Evolutionary conservation across 192 early-diverging fungal genomes (phyloP), one percentile per base, ranked within the genome.

Genomic region (Backusella westeae): DNA sequence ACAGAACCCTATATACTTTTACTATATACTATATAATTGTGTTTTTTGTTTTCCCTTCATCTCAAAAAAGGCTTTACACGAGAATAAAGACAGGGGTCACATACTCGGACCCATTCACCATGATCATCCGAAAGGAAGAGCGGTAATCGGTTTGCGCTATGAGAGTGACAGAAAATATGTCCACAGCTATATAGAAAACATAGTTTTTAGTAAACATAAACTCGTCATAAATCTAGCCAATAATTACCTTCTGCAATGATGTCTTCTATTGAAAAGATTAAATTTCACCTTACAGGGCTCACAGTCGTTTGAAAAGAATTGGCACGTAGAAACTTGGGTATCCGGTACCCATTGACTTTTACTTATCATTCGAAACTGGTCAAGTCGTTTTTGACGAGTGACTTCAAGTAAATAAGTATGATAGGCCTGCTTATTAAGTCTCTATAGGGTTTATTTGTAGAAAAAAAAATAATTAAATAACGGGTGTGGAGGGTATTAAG

Each of bases 21-120:
- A 32, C 32, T 32, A 56, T 56, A 23, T 56, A 21, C n/a, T 21
- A 53, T 21, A 9, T 32, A 32, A 32, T 32, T 32, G 32, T 32
- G 32, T 32, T 32, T 32, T 32, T 32, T 21, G 6, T 1, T 59
- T 59, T 23, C 53, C 21, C 32, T 32, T 63, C n/a, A 29, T 63
- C 12, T 63, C 56, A 63, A 26, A 29, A 63, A 63, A 14, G 56
- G 56, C 4, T 63, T 63, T 63, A 63, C 56, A 63, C 56, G 56
- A 19, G 56, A 38, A 44, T 75, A 65, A 34, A 75, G 67, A 35
- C 74, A 75, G 2, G 65, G 21, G 44, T 75, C 74, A 42, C 74
- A 75, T 36, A 75, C 74, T 66, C 74, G 23, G 3, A 26, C 52
- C 74, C 74, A 75, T 67, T 75, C 72, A 66, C 72, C 74, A 26